Evolutionary conservation across 2,329 filamentous ascomycete species (phyloP).

Genomic region (Aspergillus pseudoterreus): DNA sequence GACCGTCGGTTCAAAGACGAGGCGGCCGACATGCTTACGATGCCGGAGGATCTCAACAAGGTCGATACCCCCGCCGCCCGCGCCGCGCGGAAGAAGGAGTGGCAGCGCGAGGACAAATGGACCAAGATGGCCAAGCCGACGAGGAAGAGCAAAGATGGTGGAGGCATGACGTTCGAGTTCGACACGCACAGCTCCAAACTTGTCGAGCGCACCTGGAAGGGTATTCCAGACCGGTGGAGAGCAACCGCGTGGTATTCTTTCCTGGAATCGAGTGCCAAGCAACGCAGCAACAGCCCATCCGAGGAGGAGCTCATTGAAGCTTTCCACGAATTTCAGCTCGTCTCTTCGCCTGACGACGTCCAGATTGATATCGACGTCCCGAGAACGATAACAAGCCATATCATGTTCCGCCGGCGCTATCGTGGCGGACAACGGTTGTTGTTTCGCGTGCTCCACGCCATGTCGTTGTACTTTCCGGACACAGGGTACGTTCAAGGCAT

Average conservation of each 20-base stretch:
- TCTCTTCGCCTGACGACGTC: constrained; percentile 81
- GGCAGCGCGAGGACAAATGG: constrained; percentile 63
- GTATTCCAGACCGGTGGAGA: constrained; percentile 94
- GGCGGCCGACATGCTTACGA: constrained; percentile 62
- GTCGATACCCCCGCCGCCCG: constrained; percentile 48
- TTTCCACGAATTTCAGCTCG: constrained; percentile 69
- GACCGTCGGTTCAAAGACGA: constrained; percentile 56
- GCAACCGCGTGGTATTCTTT: constrained; percentile 94
- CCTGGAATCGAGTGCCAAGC: constrained; percentile 70
- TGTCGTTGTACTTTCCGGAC: constrained; percentile 85
- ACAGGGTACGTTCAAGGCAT: constrained; percentile 98
- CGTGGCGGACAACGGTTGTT: constrained; percentile 86
- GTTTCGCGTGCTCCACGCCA: constrained; percentile 86
- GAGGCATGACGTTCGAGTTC: constrained; percentile 70
- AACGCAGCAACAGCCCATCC: constrained; percentile 56
- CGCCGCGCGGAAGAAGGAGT: constrained; percentile 55
- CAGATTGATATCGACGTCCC: constrained; percentile 98
- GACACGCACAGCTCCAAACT: constrained; percentile 79
- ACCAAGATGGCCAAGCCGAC: constrained; percentile 59
- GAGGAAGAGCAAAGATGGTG: constrained; percentile 46
- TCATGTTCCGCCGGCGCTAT: constrained; percentile 94
- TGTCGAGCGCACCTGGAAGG: constrained; percentile 92
- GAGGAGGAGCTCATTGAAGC: constrained; percentile 69
- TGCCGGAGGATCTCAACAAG: constrained; percentile 50
- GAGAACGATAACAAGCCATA: constrained; percentile 87